These are phyloP conservation scores for Fusarium siculi DNA, from an alignment of 2,329 filamentous ascomycete species.

Conservation along the genomic window DNA sequence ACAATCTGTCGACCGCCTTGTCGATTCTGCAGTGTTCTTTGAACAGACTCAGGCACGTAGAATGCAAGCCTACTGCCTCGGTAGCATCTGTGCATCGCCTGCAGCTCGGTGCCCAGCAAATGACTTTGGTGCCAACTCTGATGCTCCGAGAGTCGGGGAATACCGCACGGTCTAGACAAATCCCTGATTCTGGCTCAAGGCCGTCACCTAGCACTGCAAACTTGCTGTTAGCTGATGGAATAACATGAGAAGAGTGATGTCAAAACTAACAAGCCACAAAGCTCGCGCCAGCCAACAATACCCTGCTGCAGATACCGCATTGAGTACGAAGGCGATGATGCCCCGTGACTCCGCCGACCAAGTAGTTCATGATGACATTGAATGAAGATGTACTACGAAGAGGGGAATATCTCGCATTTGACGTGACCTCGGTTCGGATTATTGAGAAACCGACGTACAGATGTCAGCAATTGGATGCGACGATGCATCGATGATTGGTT, in stretches of 20 bases:
- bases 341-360: neutral
- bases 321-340: conserved; percentile 2
- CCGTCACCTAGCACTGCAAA: neutral
- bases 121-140: neutral
- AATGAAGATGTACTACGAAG: neutral
- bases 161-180: neutral
- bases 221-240: neutral
- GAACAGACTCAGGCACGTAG: neutral
- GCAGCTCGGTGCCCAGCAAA: conserved; percentile 7
- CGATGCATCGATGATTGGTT: neutral
- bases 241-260: accelerated
- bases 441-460: neutral
- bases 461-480: conserved; percentile 4
- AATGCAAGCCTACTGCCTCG: neutral
- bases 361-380: neutral
- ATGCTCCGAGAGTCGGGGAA: neutral
- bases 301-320: conserved; percentile 7
- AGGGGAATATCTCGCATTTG: neutral
- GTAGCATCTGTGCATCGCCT: neutral
- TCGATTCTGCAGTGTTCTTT: neutral
- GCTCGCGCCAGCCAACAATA: neutral
- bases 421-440: conserved; percentile 11
- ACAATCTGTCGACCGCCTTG: neutral
- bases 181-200: neutral
- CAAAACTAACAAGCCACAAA: conserved; percentile 2